Evolutionary conservation across 2,329 filamentous ascomycete genomes (phyloP), one percentile per base, ranked within the genome.

Genomic region (Aspergillus versicolor): DNA sequence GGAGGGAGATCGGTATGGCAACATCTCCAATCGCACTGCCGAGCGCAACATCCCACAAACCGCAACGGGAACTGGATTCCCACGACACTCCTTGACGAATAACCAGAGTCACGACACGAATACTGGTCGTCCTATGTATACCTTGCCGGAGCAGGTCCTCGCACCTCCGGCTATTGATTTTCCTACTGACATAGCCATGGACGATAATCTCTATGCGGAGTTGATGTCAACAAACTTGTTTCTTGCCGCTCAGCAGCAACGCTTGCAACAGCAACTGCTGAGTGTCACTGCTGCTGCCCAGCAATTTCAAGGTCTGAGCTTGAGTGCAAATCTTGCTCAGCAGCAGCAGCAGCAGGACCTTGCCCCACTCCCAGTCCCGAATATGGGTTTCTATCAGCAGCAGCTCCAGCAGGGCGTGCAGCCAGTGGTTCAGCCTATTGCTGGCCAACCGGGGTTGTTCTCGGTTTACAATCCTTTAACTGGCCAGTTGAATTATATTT

Each of bases 191-290:
- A 84, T 90, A 60, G 82, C 87, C 65, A 90, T 96, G 78, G 94
- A 97, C 68, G 91, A 92, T 52, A 88, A 85, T 60, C 75, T 95
- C 52, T 94, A 96, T 65, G 90, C 92, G 52, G 91, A 96, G 75
- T 82, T 97, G 62, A 85, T 97, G 69, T 89, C 91, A 56, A 95
- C 92, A 68, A 96, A 97, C 74, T 79, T 94, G 72, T 96, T 95
- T 70, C 83, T 99, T 50, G 91, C 92, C 41, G 91, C 96, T 71
- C 92, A 96, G 77, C 93, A 97, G 77, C 92, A 96, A 78, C 89
- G 90, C 63, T 85, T 97, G 52, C 92, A 97, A 77, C 92, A 97
- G 77, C 92, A 97, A 77, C 83, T 97, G 64, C 85, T 91, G 65
- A 90, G 81, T 63, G 86, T 97, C 22, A 94, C 93, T 68, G 87